Percentiles rank a stretch among this genome's conserved stretches.
These are phyloP conservation scores for Fusarium abutilonis DNA, from an alignment of 2,329 filamentous ascomycete species.

Conservation along the genomic window DNA sequence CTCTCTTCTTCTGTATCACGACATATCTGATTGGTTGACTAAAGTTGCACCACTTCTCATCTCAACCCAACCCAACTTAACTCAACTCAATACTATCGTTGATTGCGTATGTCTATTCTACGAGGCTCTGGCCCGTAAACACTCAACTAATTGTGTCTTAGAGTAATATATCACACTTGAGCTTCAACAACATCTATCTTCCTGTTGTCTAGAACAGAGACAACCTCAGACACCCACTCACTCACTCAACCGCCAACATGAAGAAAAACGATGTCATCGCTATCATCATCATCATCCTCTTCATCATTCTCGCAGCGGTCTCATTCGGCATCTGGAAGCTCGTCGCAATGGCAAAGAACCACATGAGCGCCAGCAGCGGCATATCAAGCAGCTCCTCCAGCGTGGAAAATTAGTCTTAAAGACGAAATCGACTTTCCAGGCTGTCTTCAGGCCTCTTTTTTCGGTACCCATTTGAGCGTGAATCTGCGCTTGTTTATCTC, in stretches of 20 bases:
- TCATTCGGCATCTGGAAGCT: constrained; percentile 72
- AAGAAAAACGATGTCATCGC: constrained; percentile 75
- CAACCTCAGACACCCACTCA: constrained; percentile 1
- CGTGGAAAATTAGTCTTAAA: constrained; percentile 27
- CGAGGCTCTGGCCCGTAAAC: neutral
- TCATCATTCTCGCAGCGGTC: constrained; percentile 68
- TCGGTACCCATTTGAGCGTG: constrained; percentile 10
- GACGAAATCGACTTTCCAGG: neutral
- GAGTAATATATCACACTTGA: constrained; percentile 6
- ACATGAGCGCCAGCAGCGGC: constrained; percentile 53
- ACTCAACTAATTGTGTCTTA: constrained; percentile 14
- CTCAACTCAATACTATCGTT: neutral
- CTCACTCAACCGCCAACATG: constrained; percentile 55
- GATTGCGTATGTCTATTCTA: neutral
- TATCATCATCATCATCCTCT: constrained; percentile 74
- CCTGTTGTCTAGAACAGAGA: neutral
- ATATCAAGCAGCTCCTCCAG: constrained; percentile 35
- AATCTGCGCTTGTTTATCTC: neutral
- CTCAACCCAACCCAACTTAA: neutral
- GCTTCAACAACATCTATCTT: neutral
- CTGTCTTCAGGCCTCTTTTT: neutral
- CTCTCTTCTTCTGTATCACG: constrained; percentile 4
- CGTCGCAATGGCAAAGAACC: constrained; percentile 61
- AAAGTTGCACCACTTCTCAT: constrained; percentile 11
- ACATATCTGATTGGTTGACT: constrained; percentile 20